Conservation (phyloP, 2,329 filamentous ascomycete genomes). For the Ascochyta viciae-villosae region DNA sequence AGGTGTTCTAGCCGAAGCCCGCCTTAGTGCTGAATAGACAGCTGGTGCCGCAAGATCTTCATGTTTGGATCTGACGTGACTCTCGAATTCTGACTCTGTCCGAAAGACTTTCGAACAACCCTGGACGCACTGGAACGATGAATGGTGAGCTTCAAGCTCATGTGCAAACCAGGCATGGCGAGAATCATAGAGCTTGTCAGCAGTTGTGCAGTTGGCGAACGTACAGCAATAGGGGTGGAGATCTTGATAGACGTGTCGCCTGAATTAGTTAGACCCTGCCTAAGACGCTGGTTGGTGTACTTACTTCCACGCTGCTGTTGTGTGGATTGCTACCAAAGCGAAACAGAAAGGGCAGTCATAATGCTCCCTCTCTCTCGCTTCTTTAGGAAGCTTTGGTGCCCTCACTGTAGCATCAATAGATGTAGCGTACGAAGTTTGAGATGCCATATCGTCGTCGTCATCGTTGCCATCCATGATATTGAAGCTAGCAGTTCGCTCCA, state of each 20-base stretch:
- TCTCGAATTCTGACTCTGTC: neutral
- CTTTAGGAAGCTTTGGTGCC: slow-evolving; percentile 32
- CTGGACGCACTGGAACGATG: slow-evolving; percentile 28
- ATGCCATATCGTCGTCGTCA: slow-evolving; percentile 26
- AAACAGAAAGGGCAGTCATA: slow-evolving; percentile 45
- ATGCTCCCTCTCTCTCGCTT: slow-evolving; percentile 27
- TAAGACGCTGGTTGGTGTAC: neutral
- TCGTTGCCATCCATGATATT: slow-evolving; percentile 3
- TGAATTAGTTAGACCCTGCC: neutral
- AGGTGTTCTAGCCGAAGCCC: neutral
- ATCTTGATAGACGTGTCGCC: slow-evolving; percentile 33
- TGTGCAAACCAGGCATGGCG: slow-evolving; percentile 32
- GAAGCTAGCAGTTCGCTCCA: slow-evolving; percentile 5
- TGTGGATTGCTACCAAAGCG: slow-evolving; percentile 29
- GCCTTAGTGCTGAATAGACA: neutral
- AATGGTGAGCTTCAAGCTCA: slow-evolving; percentile 29
- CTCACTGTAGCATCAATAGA: slow-evolving; percentile 29
- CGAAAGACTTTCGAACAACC: neutral
- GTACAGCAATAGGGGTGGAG: slow-evolving; percentile 36
- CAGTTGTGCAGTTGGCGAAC: slow-evolving; percentile 26
- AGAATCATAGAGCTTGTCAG: slow-evolving; percentile 32
- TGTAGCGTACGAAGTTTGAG: slow-evolving; percentile 39
- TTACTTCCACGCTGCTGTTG: slow-evolving; percentile 30
- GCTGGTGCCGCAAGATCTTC: neutral
- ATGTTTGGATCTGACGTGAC: neutral